Percentiles rank a stretch among this genome's conserved stretches.
Evolutionary conservation across 2,329 filamentous ascomycete species (phyloP).

Genomic region (Aspergillus pseudoglaucus): DNA sequence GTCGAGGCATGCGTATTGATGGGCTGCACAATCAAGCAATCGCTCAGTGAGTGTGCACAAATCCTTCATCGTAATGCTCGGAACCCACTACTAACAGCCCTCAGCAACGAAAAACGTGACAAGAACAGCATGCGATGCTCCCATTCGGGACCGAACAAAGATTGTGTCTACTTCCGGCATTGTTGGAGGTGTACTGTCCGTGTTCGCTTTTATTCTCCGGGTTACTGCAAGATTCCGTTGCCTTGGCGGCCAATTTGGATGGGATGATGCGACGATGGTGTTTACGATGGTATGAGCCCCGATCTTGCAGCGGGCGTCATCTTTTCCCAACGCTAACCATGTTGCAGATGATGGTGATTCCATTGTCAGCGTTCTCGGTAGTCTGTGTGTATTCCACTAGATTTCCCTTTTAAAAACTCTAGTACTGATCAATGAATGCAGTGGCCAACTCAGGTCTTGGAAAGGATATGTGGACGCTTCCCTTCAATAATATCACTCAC

Average conservation of each 20-base stretch:
- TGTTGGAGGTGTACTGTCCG: constrained; percentile 27
- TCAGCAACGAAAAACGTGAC: constrained; percentile 40
- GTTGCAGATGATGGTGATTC: constrained; percentile 13
- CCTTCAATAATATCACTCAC: constrained; percentile 37
- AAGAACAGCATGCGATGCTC: constrained; percentile 31
- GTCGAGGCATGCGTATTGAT: constrained; percentile 29
- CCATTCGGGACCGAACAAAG: constrained; percentile 29
- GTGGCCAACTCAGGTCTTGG: constrained; percentile 38
- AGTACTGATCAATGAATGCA: constrained; percentile 12
- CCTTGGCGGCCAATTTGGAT: constrained; percentile 31
- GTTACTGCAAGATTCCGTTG: constrained; percentile 31
- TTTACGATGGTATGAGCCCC: constrained; percentile 20
- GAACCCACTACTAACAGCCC: constrained; percentile 6
- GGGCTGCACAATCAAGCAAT: constrained; percentile 33
- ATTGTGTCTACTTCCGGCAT: constrained; percentile 28
- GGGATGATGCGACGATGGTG: constrained; percentile 36
- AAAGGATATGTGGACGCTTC: constrained; percentile 41
- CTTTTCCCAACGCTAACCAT: not conserved
- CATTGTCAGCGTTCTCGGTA: constrained; percentile 19
- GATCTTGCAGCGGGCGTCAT: not conserved
- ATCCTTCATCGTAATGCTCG: too few relatives aligned
- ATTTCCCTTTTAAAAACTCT: not conserved
- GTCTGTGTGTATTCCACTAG: constrained; percentile 14
- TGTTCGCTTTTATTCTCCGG: constrained; percentile 28
- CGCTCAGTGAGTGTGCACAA: constrained; percentile 23